These are phyloP conservation scores for Ensete glaucum DNA, from an alignment of 176 grass and related monocot species.

Conservation along the genomic window DNA sequence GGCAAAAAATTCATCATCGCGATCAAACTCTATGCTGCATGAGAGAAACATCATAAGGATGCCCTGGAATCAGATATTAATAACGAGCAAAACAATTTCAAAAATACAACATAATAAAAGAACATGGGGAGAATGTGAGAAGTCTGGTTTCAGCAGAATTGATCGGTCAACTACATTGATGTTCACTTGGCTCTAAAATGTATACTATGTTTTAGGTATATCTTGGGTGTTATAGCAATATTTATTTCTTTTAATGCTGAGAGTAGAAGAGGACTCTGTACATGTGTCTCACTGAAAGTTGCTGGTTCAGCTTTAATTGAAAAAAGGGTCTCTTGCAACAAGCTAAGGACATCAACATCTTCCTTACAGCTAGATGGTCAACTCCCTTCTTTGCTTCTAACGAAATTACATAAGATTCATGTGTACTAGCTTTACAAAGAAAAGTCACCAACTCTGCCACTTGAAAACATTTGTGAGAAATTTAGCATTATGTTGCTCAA, in stretches of 20 bases:
- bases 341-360: too few species aligned
- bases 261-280: not conserved
- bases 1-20: slow-evolving; percentile 95
- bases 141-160: not conserved
- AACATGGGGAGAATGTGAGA: not conserved
- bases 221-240: not conserved
- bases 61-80: slow-evolving; percentile 1
- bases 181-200: not conserved
- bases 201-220: not conserved
- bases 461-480: too few species aligned
- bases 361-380: too few species aligned
- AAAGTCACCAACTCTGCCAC: too few species aligned
- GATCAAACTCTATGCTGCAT: slow-evolving; percentile 94
- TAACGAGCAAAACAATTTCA: slow-evolving; percentile 25
- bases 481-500: too few species aligned
- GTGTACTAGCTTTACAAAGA: too few species aligned
- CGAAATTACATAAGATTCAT: too few species aligned
- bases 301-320: too few species aligned
- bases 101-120: slow-evolving; percentile 6
- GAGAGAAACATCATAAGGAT: slow-evolving; percentile 14
- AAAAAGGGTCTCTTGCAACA: too few species aligned
- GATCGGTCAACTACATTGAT: not conserved
- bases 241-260: not conserved
- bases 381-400: too few species aligned
- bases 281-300: not conserved